A percentile compares a stretch with the other conserved stretches of the same genome.
Conservation (phyloP, 306 rosid genomes). For the Acacia melanoxylon region DNA sequence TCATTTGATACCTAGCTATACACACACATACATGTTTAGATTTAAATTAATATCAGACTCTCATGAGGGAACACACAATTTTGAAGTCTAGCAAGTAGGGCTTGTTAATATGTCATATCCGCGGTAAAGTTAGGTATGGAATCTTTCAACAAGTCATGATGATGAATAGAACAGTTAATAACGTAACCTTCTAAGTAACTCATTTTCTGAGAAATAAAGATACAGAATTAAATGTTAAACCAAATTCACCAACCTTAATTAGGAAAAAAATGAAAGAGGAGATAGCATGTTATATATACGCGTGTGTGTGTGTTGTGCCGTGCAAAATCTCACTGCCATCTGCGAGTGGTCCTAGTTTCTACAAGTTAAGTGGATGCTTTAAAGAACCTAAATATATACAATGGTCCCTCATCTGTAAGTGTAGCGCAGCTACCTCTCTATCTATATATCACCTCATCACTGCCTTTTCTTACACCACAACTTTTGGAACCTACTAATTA, state of each 20-base stretch:
- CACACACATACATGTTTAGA: not conserved
- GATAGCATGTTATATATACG: not conserved
- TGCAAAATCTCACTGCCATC: slow-evolving; percentile 64
- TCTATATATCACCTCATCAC: slow-evolving; percentile 27
- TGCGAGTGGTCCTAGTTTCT: slow-evolving; percentile 52
- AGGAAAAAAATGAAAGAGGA: not conserved
- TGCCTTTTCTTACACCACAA: slow-evolving; percentile 40
- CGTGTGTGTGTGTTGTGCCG: slow-evolving; percentile 20
- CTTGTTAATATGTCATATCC: not conserved
- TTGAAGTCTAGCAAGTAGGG: not conserved
- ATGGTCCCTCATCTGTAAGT: slow-evolving; percentile 67
- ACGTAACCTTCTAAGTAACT: not conserved
- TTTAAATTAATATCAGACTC: not conserved
- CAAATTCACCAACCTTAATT: not conserved
- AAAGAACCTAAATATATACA: slow-evolving; percentile 48
- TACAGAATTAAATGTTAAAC: not conserved
- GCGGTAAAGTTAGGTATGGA: not conserved
- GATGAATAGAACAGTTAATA: not conserved
- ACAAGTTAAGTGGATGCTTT: slow-evolving; percentile 58
- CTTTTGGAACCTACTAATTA: slow-evolving; percentile 27
- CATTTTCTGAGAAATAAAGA: not conserved
- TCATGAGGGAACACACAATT: not conserved
- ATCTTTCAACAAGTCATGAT: not conserved
- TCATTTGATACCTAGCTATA: too few relatives aligned
- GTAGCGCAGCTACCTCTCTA: slow-evolving; percentile 28